phyloP scores from a whole-genome alignment of 257 asterid species.

The Scutellaria baicalensis region DNA sequence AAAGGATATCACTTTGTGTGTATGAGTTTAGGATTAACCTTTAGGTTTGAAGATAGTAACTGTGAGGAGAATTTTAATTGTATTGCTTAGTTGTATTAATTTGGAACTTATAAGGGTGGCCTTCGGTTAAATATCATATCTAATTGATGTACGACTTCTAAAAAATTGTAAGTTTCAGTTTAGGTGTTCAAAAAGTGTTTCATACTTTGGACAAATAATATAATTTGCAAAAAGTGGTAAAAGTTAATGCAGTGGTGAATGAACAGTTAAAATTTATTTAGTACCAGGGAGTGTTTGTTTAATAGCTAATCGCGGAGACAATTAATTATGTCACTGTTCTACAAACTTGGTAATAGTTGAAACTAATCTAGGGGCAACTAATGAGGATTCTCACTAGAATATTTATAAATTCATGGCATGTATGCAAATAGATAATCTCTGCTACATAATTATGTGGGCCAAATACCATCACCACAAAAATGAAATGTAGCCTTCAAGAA shows the following conservation, averaged over 20 bases:
- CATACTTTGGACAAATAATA: not conserved
- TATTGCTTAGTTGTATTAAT: not conserved
- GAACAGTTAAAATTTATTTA: not conserved
- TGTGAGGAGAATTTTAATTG: not conserved
- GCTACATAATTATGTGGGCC: constrained; percentile 29
- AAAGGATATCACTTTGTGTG: not conserved
- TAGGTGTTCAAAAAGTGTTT: not conserved
- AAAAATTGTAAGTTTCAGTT: not conserved
- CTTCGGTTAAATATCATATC: not conserved
- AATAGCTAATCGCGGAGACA: not conserved
- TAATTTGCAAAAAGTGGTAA: not conserved
- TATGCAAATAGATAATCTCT: not conserved
- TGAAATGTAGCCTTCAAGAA: constrained; percentile 30
- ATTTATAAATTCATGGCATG: not conserved
- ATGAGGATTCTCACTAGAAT: not conserved
- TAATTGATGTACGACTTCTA: not conserved
- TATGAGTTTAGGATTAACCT: not conserved
- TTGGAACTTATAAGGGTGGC: not conserved
- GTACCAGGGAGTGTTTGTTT: not conserved
- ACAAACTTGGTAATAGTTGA: not conserved
- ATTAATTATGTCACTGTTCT: not conserved
- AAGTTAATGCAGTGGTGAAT: not conserved
- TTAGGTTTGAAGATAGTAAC: not conserved
- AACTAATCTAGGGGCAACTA: not conserved
- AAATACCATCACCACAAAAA: constrained; percentile 25